Evolutionary conservation across 2,329 filamentous ascomycete genomes (phyloP).

Genomic region (Penicillium sp.): DNA sequence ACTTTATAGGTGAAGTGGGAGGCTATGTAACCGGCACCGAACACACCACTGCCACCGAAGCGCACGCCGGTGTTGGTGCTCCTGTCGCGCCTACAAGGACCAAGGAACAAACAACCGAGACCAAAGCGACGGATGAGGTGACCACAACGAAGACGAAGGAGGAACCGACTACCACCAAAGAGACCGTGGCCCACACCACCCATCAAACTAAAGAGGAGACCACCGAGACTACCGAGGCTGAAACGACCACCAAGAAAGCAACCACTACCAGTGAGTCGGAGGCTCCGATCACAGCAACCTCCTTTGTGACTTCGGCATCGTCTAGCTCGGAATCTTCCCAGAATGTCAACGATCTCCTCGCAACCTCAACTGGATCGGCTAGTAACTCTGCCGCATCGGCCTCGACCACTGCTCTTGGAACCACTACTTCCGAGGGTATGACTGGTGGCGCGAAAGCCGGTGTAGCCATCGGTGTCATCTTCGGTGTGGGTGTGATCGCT

Average conservation of each 20-base stretch:
- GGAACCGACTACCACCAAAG: conserved; percentile 16
- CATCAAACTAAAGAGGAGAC: conserved; percentile 17
- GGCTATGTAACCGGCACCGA: conserved; percentile 46
- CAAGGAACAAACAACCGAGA: conserved; percentile 18
- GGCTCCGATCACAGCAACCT: conserved; percentile 2
- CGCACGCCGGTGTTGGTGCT: conserved; percentile 28
- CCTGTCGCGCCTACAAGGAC: conserved; percentile 26
- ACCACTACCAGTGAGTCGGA: conserved; percentile 1
- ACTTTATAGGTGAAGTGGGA: conserved; percentile 53
- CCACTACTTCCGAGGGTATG: conserved; percentile 38
- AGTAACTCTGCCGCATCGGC: conserved; percentile 26
- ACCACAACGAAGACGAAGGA: conserved; percentile 5
- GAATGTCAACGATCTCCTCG: conserved; percentile 12
- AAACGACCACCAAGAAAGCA: conserved; percentile 8
- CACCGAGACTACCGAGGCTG: conserved; percentile 11
- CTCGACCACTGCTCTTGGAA: conserved; percentile 24
- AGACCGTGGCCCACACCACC: conserved; percentile 12
- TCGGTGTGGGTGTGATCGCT: conserved; percentile 65
- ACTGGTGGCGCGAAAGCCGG: conserved; percentile 67
- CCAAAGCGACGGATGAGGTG: conserved; percentile 15
- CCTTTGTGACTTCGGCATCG: conserved; percentile 24
- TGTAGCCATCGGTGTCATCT: conserved; percentile 77
- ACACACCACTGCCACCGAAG: conserved; percentile 13
- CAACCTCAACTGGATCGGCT: conserved; percentile 21
- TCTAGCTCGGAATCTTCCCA: conserved; percentile 21